A percentile compares a stretch with the other conserved stretches of the same genome.
Evolutionary conservation across 177 flowering plant genomes (phyloP).

Genomic region (Vitis hybrid): DNA sequence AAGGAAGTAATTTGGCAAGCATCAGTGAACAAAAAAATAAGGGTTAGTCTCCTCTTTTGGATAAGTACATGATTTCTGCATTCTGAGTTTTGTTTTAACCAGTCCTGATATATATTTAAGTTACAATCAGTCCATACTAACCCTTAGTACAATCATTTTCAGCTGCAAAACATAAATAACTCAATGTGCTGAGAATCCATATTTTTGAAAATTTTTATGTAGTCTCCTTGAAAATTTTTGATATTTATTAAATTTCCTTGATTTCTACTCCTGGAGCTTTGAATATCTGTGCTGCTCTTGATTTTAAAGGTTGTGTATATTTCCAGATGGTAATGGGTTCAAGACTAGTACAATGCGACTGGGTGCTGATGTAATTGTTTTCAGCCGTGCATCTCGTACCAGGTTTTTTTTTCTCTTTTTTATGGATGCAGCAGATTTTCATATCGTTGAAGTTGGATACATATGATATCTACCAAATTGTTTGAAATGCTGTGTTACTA

Average conservation of each 20-base stretch:
- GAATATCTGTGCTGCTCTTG: constrained; percentile 7
- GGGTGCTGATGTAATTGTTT: constrained; percentile 95
- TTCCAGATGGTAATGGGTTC: constrained; percentile 97
- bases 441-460: too few relatives aligned
- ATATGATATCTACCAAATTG: too few relatives aligned
- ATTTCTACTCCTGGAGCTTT: background rate
- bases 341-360: constrained; percentile 99
- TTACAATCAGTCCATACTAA: background rate
- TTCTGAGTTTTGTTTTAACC: too few relatives aligned
- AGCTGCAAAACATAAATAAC: background rate
- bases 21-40: too few relatives aligned
- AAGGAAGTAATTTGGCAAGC: too few relatives aligned
- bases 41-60: too few relatives aligned
- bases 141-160: background rate
- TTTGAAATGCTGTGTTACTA: too few relatives aligned
- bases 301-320: constrained; percentile 4
- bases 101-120: too few relatives aligned
- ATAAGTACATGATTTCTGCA: too few relatives aligned
- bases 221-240: background rate
- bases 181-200: background rate
- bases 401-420: constrained; percentile 38
- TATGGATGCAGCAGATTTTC: background rate
- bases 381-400: constrained; percentile 60
- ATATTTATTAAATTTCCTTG: background rate
- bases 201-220: background rate